Conservation (phyloP, 257 asterid species). For the Thymus quinquecostatus region DNA sequence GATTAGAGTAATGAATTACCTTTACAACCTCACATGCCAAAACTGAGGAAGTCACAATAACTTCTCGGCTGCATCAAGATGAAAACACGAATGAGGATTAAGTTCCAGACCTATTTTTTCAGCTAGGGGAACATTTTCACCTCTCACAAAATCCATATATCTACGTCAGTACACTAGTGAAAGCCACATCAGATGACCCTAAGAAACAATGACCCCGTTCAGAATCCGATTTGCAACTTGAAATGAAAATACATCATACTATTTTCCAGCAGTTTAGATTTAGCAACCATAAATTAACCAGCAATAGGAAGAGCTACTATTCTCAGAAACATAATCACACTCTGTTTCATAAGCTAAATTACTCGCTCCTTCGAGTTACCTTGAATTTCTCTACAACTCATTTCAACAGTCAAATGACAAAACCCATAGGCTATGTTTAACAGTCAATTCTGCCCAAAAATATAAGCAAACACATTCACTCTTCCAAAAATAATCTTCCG, state of each 20-base stretch:
- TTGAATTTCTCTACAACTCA: neutral
- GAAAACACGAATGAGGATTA: conserved; percentile 24
- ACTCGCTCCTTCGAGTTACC: neutral
- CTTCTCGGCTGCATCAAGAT: conserved; percentile 76
- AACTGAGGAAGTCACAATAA: conserved; percentile 89
- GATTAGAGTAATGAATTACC: conserved; percentile 47
- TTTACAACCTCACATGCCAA: conserved; percentile 82
- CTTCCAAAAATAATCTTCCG: too few species aligned
- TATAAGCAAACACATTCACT: neutral
- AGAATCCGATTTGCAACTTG: neutral
- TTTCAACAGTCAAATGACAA: neutral
- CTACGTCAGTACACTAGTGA: neutral
- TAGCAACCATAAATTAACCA: neutral
- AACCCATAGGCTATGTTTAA: neutral
- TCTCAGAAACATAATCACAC: neutral
- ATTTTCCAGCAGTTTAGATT: neutral
- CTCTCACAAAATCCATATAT: neutral
- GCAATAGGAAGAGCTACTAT: neutral
- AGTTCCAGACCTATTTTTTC: conserved; percentile 7
- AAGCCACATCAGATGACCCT: conserved; percentile 2
- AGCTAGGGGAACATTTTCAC: neutral
- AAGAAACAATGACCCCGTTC: conserved; percentile 8
- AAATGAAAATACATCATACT: neutral
- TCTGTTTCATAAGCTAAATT: conserved; percentile 12
- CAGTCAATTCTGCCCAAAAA: neutral